Conservation (phyloP, 2,329 filamentous ascomycete genomes). For the Didymella pomorum region DNA sequence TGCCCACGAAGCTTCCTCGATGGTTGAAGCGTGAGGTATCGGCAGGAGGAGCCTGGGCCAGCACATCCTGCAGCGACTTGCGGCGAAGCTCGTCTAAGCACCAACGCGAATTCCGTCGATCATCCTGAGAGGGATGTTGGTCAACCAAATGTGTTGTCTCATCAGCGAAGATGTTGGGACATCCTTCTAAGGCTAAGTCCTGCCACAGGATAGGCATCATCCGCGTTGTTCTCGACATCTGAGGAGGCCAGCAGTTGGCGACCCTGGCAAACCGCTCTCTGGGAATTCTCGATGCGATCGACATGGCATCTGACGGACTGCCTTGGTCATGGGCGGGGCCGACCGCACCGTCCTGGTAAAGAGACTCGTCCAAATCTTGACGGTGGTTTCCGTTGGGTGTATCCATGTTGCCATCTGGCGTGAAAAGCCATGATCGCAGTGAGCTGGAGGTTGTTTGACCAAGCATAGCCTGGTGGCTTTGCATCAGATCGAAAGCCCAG, state of each 20-base stretch:
- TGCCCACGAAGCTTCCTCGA: constrained; percentile 43
- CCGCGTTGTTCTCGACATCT: constrained; percentile 40
- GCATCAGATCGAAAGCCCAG: constrained; percentile 50
- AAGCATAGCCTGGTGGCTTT: constrained; percentile 48
- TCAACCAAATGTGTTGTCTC: constrained; percentile 5
- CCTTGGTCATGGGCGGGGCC: constrained; percentile 36
- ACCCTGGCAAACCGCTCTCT: constrained; percentile 51
- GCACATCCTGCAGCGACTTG: constrained; percentile 49
- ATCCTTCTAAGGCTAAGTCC: constrained; percentile 39
- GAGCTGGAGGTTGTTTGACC: constrained; percentile 49
- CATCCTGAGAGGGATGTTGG: not conserved
- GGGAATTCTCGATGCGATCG: constrained; percentile 50
- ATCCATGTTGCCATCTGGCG: constrained; percentile 43
- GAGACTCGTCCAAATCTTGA: constrained; percentile 43
- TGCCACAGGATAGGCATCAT: constrained; percentile 50
- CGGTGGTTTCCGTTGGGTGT: constrained; percentile 39
- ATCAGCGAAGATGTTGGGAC: constrained; percentile 49
- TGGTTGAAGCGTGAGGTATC: constrained; percentile 36
- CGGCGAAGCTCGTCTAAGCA: constrained; percentile 50
- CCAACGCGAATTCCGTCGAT: constrained; percentile 46
- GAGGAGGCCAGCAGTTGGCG: constrained; percentile 50
- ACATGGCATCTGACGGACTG: constrained; percentile 47
- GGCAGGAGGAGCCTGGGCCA: constrained; percentile 38
- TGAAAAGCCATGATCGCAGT: constrained; percentile 49
- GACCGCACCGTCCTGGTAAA: constrained; percentile 40